Evolutionary conservation across 768 basidiomycete species (phyloP).

Genomic region (Pleurotus ostreatus): DNA sequence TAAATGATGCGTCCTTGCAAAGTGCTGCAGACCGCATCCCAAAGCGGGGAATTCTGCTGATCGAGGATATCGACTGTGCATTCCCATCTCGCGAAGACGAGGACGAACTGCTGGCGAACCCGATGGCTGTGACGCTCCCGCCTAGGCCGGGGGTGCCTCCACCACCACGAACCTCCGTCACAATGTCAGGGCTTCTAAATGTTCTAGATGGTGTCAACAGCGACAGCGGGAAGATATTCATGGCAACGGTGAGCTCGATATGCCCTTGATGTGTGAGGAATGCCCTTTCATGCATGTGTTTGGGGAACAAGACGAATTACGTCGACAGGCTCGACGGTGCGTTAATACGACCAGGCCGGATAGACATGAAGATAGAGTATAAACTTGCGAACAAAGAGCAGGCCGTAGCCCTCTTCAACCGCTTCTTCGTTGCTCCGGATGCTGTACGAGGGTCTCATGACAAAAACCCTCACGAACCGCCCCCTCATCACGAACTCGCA

Average conservation of each 20-base stretch:
- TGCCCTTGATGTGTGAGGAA: not conserved
- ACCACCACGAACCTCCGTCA: constrained; percentile 30
- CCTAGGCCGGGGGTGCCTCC: not conserved
- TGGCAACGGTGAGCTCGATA: constrained; percentile 43
- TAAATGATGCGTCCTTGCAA: constrained; percentile 47
- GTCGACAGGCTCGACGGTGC: constrained; percentile 54
- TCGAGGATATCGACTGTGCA: constrained; percentile 62
- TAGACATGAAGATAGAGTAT: constrained; percentile 52
- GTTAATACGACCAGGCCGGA: constrained; percentile 51
- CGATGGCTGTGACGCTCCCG: not conserved
- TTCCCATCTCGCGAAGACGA: constrained; percentile 45
- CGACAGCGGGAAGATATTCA: constrained; percentile 59
- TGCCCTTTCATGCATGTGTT: not conserved
- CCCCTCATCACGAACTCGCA: constrained; percentile 14
- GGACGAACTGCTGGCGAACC: constrained; percentile 17
- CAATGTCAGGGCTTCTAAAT: constrained; percentile 53
- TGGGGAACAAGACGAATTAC: constrained; percentile 41
- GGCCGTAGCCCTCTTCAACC: constrained; percentile 41
- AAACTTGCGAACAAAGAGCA: constrained; percentile 43
- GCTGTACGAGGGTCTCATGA: not conserved
- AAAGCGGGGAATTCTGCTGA: constrained; percentile 48
- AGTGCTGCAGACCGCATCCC: constrained; percentile 43
- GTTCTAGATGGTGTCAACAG: constrained; percentile 58
- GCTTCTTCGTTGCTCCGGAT: constrained; percentile 34
- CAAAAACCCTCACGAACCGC: not conserved